Percentiles rank a stretch among this genome's conserved stretches.
Evolutionary conservation across 2,329 filamentous ascomycete species (phyloP).

Genomic region (Akanthomyces dipterigenus): DNA sequence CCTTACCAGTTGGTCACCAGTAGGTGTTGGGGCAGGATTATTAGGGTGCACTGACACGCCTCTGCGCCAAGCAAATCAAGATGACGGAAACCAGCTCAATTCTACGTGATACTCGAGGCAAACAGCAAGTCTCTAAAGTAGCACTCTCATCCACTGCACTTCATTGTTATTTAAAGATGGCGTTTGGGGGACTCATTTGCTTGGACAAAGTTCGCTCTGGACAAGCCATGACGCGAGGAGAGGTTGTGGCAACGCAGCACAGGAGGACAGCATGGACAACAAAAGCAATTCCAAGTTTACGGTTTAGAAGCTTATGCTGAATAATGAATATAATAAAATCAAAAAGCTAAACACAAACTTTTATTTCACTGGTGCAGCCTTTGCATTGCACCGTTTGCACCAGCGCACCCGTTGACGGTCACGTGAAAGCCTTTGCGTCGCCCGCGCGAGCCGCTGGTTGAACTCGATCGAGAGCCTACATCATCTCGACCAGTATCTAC

Average conservation of each 20-base stretch:
- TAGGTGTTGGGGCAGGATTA: neutral
- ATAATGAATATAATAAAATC: neutral
- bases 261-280: neutral
- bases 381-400: too few relatives aligned
- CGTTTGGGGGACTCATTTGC: conserved; percentile 7
- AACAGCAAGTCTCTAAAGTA: neutral
- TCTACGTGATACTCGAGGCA: conserved; percentile 1
- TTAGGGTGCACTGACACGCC: neutral
- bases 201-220: conserved; percentile 6
- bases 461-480: conserved; percentile 15
- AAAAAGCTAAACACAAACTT: neutral
- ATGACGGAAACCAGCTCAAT: neutral
- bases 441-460: neutral
- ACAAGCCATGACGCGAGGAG: neutral
- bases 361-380: neutral
- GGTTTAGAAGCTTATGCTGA: conserved; percentile 1
- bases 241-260: neutral
- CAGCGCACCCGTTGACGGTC: neutral
- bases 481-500: neutral
- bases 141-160: neutral
- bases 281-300: conserved; percentile 6
- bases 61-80: neutral
- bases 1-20: too few relatives aligned
- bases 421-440: neutral
- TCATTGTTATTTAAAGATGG: conserved; percentile 8